Conservation (phyloP, 1,139 yeast genomes). For the Yamadazyma membranifaciens region DNA sequence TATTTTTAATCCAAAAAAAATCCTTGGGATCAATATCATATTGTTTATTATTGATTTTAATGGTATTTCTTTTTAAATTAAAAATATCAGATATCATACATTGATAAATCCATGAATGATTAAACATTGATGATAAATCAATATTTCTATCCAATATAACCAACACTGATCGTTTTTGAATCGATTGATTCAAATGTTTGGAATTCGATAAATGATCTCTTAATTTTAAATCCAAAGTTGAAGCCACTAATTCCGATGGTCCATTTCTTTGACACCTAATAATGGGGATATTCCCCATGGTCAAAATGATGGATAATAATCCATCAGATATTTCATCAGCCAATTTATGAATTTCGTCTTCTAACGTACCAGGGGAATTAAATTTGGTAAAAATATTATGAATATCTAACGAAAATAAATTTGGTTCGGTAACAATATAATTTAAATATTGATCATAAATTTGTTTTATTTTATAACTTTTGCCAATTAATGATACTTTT, state of each 20-base stretch:
- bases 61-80: constrained; percentile 71
- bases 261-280: constrained; percentile 91
- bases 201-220: constrained; percentile 83
- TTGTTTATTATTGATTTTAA: constrained; percentile 48
- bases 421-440: constrained; percentile 90
- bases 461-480: constrained; percentile 71
- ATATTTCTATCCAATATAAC: constrained; percentile 83
- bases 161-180: constrained; percentile 67
- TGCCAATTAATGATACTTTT: constrained; percentile 70
- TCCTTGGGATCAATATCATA: constrained; percentile 91
- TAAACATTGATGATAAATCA: constrained; percentile 89
- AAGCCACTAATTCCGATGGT: constrained; percentile 93
- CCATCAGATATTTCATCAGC: constrained; percentile 79
- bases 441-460: constrained; percentile 92
- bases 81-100: constrained; percentile 95
- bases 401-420: constrained; percentile 77
- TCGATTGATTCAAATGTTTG: constrained; percentile 25
- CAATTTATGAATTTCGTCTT: constrained; percentile 65
- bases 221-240: constrained; percentile 74
- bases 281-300: constrained; percentile 79
- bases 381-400: constrained; percentile 64
- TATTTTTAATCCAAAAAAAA: constrained; percentile 84
- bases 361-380: constrained; percentile 69
- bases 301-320: constrained; percentile 67
- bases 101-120: constrained; percentile 97